Evolutionary conservation across 805 yeast genomes (phyloP).

Genomic region (Candida taoyuanica): DNA sequence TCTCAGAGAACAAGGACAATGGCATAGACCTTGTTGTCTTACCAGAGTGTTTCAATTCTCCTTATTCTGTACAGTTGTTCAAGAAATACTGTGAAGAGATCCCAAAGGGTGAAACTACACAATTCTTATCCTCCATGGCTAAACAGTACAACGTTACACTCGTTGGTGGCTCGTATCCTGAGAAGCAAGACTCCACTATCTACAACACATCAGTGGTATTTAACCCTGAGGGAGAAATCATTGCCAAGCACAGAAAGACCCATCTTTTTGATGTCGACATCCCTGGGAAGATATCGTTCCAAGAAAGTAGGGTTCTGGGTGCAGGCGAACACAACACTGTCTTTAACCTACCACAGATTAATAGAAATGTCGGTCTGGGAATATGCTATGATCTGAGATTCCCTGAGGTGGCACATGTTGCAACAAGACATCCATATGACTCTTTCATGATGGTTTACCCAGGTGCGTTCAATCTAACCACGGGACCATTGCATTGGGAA

Average conservation of each 20-base stretch:
- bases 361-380: conserved; percentile 79
- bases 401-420: conserved; percentile 69
- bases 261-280: conserved; percentile 41
- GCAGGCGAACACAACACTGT: conserved; percentile 14
- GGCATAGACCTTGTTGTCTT: conserved; percentile 71
- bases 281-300: conserved; percentile 85
- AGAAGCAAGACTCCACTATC: conserved; percentile 45
- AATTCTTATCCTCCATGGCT: conserved; percentile 63
- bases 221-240: conserved; percentile 62
- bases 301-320: conserved; percentile 44
- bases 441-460: conserved; percentile 77
- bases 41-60: conserved; percentile 88
- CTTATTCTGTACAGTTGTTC: conserved; percentile 83
- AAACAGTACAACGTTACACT: conserved; percentile 54
- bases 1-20: conserved; percentile 40
- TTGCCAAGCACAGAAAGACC: conserved; percentile 35
- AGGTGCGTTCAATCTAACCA: conserved; percentile 79
- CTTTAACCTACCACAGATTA: conserved; percentile 45
- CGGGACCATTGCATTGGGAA: conserved; percentile 85
- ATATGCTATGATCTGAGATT: conserved; percentile 79
- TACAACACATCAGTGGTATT: conserved; percentile 77
- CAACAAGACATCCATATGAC: conserved; percentile 37
- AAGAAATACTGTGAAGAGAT: conserved; percentile 79
- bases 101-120: conserved; percentile 65
- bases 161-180: conserved; percentile 94